phyloP scores from a whole-genome alignment of 192 early-diverging fungal species.

The Mortierella antarctica region DNA sequence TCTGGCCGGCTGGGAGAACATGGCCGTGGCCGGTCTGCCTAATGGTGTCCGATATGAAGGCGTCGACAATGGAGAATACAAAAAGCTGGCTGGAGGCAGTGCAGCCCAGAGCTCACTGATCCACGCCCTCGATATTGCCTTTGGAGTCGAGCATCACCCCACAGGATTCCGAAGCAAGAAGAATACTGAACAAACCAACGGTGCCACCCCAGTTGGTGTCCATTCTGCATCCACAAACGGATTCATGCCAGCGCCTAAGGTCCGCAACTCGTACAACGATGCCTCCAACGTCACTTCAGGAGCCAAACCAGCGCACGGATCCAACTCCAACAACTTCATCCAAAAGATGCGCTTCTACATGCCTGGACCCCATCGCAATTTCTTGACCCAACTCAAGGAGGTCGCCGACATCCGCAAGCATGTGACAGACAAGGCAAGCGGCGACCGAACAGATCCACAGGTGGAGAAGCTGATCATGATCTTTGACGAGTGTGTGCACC shows the following conservation, averaged over 20 bases:
- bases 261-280: conserved; percentile 29
- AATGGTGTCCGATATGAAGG: conserved; percentile 93
- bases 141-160: conserved; percentile 89
- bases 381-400: conserved; percentile 79
- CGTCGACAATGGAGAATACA: conserved; percentile 80
- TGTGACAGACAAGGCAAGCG: conserved; percentile 56
- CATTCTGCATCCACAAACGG: too few relatives aligned
- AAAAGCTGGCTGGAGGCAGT: conserved; percentile 89
- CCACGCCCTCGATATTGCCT: conserved; percentile 87
- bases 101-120: conserved; percentile 96
- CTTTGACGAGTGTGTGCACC: conserved; percentile 85
- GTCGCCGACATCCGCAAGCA: conserved; percentile 75
- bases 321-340: conserved; percentile 75
- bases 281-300: not conserved
- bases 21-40: conserved; percentile 84
- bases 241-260: conserved; percentile 3
- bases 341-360: conserved; percentile 94
- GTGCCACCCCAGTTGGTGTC: too few relatives aligned
- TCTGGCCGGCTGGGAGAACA: conserved; percentile 92
- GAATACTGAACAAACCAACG: not conserved
- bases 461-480: conserved; percentile 60
- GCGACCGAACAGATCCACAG: conserved; percentile 5
- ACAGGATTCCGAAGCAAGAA: conserved; percentile 61
- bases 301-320: not conserved
- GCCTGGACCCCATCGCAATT: conserved; percentile 87